These are phyloP conservation scores for Cutaneotrichosporon spelunceum DNA, from an alignment of 1,284 basidiomycete species.

Conservation along the genomic window DNA sequence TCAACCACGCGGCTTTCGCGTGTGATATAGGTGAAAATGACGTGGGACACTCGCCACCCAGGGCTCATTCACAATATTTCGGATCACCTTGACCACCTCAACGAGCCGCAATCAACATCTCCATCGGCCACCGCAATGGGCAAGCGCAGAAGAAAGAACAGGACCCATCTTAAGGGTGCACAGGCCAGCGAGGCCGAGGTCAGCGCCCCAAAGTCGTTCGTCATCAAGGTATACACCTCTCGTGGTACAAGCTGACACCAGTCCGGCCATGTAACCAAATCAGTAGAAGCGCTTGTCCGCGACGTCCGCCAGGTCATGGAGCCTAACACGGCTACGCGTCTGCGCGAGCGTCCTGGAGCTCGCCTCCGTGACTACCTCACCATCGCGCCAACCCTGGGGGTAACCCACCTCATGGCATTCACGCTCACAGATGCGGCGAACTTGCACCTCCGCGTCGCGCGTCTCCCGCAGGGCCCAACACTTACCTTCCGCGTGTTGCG, in stretches of 20 bases:
- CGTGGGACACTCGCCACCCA: not conserved
- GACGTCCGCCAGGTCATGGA: conserved; percentile 96
- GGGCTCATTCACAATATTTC: conserved; percentile 2
- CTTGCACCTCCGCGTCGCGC: conserved; percentile 72
- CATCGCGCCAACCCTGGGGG: conserved; percentile 85
- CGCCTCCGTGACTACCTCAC: conserved; percentile 92
- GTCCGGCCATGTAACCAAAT: conserved; percentile 84
- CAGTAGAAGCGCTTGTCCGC: conserved; percentile 81
- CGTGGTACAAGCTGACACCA: conserved; percentile 18
- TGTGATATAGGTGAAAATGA: not conserved
- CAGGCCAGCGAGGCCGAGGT: conserved; percentile 46
- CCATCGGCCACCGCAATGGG: conserved; percentile 57
- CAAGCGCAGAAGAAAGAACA: conserved; percentile 69
- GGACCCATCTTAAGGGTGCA: conserved; percentile 73
- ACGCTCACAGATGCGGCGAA: conserved; percentile 81
- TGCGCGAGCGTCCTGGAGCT: conserved; percentile 85
- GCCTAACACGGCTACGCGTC: conserved; percentile 89
- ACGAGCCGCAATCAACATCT: not conserved
- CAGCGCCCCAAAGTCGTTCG: conserved; percentile 59
- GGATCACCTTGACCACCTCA: not conserved
- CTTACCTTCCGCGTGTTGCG: conserved; percentile 89
- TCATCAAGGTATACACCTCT: conserved; percentile 67
- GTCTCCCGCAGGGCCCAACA: conserved; percentile 88
- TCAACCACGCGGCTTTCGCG: not conserved
- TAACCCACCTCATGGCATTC: conserved; percentile 91